Conservation (phyloP, 1,139 yeast species). For the Arxiozyma telluris region DNA sequence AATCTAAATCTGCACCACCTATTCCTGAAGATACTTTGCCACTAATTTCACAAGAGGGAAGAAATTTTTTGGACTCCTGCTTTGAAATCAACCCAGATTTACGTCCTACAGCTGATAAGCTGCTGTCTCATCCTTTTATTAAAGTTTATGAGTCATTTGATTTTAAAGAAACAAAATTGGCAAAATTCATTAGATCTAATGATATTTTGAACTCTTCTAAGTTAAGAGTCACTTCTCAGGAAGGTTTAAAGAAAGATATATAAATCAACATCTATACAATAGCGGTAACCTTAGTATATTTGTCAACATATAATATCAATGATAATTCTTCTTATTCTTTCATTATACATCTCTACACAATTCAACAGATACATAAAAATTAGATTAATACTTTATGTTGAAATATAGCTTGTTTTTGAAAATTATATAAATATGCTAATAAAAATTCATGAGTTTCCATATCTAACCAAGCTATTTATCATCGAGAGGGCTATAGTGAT, state of each 20-base stretch:
- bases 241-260: conserved; percentile 4
- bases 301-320: too few relatives aligned
- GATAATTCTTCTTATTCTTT: too few relatives aligned
- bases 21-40: conserved; percentile 78
- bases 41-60: conserved; percentile 54
- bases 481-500: conserved; percentile 11
- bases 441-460: background rate
- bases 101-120: conserved; percentile 77
- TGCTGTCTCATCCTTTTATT: conserved; percentile 59
- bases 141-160: conserved; percentile 39
- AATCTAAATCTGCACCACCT: conserved; percentile 83
- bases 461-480: background rate
- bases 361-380: too few relatives aligned
- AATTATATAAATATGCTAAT: background rate
- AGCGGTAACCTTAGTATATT: too few relatives aligned
- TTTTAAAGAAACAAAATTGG: conserved; percentile 59
- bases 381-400: too few relatives aligned
- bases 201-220: conserved; percentile 35
- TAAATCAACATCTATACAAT: background rate
- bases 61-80: conserved; percentile 64
- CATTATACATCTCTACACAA: too few relatives aligned
- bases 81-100: conserved; percentile 72
- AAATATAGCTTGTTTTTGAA: background rate
- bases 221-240: conserved; percentile 25
- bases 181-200: conserved; percentile 43